Conservation (phyloP, 805 yeast species). For the Metschnikowia drakensbergensis region DNA sequence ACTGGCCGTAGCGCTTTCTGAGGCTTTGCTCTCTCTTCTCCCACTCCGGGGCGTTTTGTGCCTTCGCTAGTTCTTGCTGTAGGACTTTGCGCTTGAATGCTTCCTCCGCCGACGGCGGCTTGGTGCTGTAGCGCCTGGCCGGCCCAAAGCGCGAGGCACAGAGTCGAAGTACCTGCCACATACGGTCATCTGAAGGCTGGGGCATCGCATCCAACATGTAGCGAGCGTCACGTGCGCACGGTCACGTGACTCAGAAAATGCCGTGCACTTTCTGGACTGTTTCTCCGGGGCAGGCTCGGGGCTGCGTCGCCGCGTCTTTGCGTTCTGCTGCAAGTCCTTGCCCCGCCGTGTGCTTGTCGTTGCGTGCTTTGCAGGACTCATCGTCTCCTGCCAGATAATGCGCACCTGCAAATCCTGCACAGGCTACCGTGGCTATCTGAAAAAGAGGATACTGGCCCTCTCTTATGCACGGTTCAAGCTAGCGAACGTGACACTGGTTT, state of each 20-base stretch:
- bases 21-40: conserved; percentile 62
- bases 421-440: neutral
- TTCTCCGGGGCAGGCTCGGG: too few species aligned
- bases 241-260: neutral
- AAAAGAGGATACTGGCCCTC: conserved; percentile 3
- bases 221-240: neutral
- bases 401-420: conserved; percentile 4
- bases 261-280: too few species aligned
- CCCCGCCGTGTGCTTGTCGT: too few species aligned
- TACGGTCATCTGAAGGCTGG: neutral
- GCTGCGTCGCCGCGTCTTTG: too few species aligned
- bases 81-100: conserved; percentile 16
- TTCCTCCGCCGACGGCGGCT: conserved; percentile 8
- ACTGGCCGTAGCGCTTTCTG: conserved; percentile 56
- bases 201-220: neutral
- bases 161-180: conserved; percentile 3
- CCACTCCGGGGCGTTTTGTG: conserved; percentile 50
- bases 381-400: neutral
- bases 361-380: too few species aligned
- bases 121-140: neutral
- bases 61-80: conserved; percentile 39
- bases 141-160: neutral
- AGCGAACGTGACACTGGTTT: neutral
- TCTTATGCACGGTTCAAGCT: conserved; percentile 4
- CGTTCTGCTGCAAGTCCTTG: too few species aligned